Conservation (phyloP, 163 green algal genomes). For the Chlamydomonas reinhardtii region DNA sequence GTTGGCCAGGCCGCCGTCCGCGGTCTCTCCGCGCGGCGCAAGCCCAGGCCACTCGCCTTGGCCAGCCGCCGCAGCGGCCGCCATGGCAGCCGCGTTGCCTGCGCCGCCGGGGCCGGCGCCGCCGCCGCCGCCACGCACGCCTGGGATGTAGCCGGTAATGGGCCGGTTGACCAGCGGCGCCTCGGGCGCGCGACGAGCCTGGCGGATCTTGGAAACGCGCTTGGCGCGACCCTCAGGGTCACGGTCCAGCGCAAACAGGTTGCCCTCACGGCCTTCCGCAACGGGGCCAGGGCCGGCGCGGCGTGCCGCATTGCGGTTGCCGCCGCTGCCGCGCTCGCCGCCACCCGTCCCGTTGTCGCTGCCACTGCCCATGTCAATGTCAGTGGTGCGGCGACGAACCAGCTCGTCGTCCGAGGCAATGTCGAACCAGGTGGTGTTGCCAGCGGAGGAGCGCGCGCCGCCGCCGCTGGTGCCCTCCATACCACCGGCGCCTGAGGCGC, state of each 20-base stretch:
- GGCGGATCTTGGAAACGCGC: constrained; percentile 14
- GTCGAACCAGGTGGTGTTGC: not conserved
- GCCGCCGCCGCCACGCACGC: too few species aligned
- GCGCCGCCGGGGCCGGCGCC: too few species aligned
- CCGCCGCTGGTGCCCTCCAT: too few species aligned
- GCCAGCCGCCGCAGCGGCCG: not conserved
- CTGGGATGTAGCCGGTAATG: not conserved
- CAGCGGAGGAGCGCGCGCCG: not conserved
- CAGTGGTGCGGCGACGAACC: not conserved
- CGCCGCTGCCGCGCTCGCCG: not conserved
- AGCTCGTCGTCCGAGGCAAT: not conserved
- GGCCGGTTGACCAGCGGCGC: not conserved
- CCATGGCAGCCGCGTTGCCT: not conserved
- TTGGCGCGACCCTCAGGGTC: not conserved
- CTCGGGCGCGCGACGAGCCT: not conserved
- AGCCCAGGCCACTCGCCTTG: too few species aligned
- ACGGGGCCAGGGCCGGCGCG: not conserved
- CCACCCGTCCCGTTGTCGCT: too few species aligned
- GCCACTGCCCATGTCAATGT: too few species aligned
- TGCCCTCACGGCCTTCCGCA: not conserved
- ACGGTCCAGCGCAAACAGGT: not conserved
- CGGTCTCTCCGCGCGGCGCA: too few species aligned
- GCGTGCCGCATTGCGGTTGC: not conserved
- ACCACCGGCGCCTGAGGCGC: not conserved
- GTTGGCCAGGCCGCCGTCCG: not conserved